Percentiles rank a stretch among this genome's conserved stretches.
Conservation (phyloP, 2,329 filamentous ascomycete species). For the Colletotrichum brevisporum region DNA sequence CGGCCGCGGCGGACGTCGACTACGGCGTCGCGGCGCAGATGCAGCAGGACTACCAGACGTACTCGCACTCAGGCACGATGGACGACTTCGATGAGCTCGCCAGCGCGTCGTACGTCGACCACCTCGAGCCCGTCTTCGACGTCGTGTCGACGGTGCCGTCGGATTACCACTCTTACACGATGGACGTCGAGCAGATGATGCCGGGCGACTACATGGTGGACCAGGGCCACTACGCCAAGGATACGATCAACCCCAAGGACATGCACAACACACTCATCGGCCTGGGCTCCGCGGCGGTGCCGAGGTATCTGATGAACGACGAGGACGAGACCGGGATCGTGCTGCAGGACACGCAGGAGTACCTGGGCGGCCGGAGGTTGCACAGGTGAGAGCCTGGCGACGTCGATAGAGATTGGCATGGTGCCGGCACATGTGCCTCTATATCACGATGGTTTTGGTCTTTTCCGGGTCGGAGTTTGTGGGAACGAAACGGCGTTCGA, state of each 20-base stretch:
- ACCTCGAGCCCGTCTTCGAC: conserved; percentile 37
- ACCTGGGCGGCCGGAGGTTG: conserved; percentile 26
- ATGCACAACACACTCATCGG: conserved; percentile 36
- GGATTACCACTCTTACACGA: conserved; percentile 37
- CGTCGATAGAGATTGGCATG: too few species aligned
- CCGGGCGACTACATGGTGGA: conserved; percentile 21
- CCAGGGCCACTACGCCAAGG: conserved; percentile 31
- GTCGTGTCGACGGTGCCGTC: conserved; percentile 36
- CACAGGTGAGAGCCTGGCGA: conserved; percentile 8
- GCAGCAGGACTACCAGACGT: conserved; percentile 25
- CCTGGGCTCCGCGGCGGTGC: conserved; percentile 29
- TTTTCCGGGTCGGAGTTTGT: too few species aligned
- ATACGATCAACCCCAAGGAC: conserved; percentile 38
- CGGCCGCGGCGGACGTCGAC: conserved; percentile 3
- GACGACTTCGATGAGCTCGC: conserved; percentile 34
- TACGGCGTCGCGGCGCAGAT: conserved; percentile 20
- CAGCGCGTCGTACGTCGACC: conserved; percentile 27
- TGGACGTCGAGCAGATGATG: conserved; percentile 34
- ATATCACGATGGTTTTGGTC: too few species aligned
- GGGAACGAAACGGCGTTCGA: too few species aligned
- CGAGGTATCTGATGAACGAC: conserved; percentile 29
- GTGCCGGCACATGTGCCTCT: too few species aligned
- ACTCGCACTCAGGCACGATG: conserved; percentile 20
- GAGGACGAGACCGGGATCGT: conserved; percentile 34
- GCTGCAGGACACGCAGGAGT: conserved; percentile 37